Evolutionary conservation across 2,329 filamentous ascomycete species (phyloP), one percentile per base, ranked within the genome.

Genomic region (Didymella glomerata): DNA sequence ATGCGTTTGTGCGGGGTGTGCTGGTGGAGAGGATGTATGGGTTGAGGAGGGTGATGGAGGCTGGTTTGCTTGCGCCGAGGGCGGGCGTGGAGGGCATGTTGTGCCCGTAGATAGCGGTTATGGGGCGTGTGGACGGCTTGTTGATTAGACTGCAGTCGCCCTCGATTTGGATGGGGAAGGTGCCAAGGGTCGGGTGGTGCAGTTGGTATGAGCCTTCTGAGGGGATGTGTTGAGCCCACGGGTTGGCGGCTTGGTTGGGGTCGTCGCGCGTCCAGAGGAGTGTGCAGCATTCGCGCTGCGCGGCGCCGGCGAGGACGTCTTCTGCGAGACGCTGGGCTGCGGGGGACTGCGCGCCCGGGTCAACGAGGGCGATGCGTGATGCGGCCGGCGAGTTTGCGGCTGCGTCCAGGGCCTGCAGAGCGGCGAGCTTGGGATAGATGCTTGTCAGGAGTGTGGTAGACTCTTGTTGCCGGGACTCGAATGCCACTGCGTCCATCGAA

Each of bases 201-300:
- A 83, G 71, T 25, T 77, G 75, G 62, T 83, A 83, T 4, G 72
- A 72, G 3, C 79, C 79, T 62, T 73, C 71, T 1, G 73, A 71
- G 1, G 72, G 72, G 48, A 76, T 69, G 36, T 76, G 73, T 36
- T 74, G 67, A 6, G 75, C 73, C 74, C 73, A 77, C 5, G 75
- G 75, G 34, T 77, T 77, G 4, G 74, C 70, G 42, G 74, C 74
- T 47, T 74, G 66, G 25, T 72, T 65, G 11, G 76, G 72, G 14
- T 77, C 66, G 25, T 76, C 73, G n/a, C 68, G 68, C n/a, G 69
- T 75, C 85, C 88, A 92, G n/a, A 90, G 86, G 2, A 93, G 83
- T 2, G 88, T 83, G 24, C 87, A 90, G 66, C 86, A 88, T 76
- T 92, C 89, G 30, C 85, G 83, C 71, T 90, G 86, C 0, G 89